Conservation (phyloP, 2,329 filamentous ascomycete genomes). For the Diaporthe citriasiana region DNA sequence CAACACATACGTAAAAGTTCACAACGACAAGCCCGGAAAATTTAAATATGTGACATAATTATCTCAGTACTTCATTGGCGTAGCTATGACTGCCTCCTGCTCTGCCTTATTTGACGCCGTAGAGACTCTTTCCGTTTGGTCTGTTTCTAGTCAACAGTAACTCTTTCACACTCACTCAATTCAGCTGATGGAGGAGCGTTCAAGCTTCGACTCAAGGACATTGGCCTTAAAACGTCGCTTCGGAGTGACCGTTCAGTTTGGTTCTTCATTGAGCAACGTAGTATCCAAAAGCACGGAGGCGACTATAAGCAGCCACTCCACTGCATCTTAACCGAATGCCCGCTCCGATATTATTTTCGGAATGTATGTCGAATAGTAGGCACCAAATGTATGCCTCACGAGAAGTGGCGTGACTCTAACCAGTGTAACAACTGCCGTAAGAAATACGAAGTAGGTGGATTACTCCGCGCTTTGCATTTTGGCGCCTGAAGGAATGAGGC, state of each 20-base stretch:
- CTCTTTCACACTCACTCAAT: not conserved
- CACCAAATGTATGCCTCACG: not conserved
- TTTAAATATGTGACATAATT: too few relatives aligned
- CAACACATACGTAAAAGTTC: too few relatives aligned
- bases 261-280: not conserved
- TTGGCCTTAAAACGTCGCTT: not conserved
- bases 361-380: not conserved
- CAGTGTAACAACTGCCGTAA: not conserved
- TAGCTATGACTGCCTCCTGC: too few relatives aligned
- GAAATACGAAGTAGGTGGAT: not conserved
- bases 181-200: too few relatives aligned
- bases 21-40: too few relatives aligned
- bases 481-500: slow-evolving; percentile 12
- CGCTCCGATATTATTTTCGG: not conserved
- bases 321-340: not conserved
- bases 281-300: not conserved
- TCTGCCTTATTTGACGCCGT: not conserved
- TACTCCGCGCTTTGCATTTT: not conserved
- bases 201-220: not conserved
- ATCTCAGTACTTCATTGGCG: too few relatives aligned
- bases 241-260: not conserved
- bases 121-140: not conserved
- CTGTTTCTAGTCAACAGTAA: not conserved
- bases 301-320: not conserved
- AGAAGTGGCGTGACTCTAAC: not conserved